Evolutionary conservation across 371 early-diverging fungal genomes (phyloP), one percentile per base, ranked within the genome.

Genomic region (Dinochytrium kinnereticum): DNA sequence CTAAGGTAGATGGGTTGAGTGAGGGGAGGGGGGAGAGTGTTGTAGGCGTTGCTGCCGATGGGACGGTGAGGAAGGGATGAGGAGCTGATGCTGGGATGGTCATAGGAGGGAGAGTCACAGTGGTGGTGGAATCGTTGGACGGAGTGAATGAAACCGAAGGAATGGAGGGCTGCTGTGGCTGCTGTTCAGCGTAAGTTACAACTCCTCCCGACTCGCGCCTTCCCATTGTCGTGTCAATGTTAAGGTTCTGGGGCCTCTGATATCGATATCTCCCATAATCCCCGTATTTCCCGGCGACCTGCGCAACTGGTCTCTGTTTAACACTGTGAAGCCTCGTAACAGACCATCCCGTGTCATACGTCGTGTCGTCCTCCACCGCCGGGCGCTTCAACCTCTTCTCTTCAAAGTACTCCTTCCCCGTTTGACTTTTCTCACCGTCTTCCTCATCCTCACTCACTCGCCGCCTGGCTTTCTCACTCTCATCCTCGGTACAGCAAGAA

Each of bases 1-100:
- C 67, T 3, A 66, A 34, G 30, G 67, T 66, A 2, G 67, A 66
- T 31, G 67, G 67, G 38, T 28, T 34, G 49, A 66, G 67, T 2
- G 40, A 31, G 3, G 64, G 64, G 19, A 61, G 64, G 10, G 64
- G 64, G 31, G 64, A 61, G 31, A 61, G 15, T 17, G 64, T 36
- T 31, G 64, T 38, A 3, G 64, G 64, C 34, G 64, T 61, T 38
- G 64, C 15, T 3, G 38, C 36, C 7, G 64, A 7, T 24, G 64
- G 64, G 64, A 61, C 17, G 31, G 64, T 36, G 15, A 61, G 64
- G 64, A 61, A 61, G 3, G 64, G 64, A 33, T 61, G 64, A 19
- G 33, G 64, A 3, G 5, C 33, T 61, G 57, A 17, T 10, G 28
- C 34, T 13, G 64, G 10, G 31, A 28, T 30, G 64, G 64, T 38